Evolutionary conservation across 2,329 filamentous ascomycete species (phyloP), one percentile per base, ranked within the genome.

Genomic region (Cladophialophora bantiana): DNA sequence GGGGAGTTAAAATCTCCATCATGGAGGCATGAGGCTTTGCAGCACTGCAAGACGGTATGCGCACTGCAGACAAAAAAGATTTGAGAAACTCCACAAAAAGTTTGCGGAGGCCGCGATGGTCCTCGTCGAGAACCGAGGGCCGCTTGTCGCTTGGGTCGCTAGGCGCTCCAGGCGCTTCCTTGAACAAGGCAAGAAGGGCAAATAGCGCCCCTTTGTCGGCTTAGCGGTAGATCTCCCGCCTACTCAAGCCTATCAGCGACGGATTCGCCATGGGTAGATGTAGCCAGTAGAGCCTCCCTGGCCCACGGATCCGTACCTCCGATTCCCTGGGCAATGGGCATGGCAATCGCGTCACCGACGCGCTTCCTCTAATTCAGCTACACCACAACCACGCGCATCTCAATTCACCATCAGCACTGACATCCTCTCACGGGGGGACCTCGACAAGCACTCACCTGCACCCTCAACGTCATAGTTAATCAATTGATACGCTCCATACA

Each of bases 1-100:
- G 80, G 3, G 81, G 81, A 42, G 78, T 72, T 67, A 78, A 78
- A 42, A 83, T 69, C 73, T 81, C 80, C 81, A 83, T 83, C 58
- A 34, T 65, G 18, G 32, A 20, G 40, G 6, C 50, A 54, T 62
- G 40, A 50, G 45, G 13, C 18, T 26, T 38, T 32, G 2, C 7
- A 26, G 48, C 18, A 13, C 7, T 58, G 58, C 42, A 6, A 58
- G 42, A 36, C 53, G 35, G 18, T 52, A 12, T 38, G 34, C 48
- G 35, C 58, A 45, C 32, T 38, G 34, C 48, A 36, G 64, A 45
- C 32, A 45, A 59, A 59, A 59, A 50, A 50, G 45, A 31, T 50
- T 50, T 50, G 18, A 31, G 15, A 26, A 12, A 10, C 18, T 31
- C 45, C 45, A 50, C 45, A 50, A 50, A 50, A 50, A 12, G 26